Percentiles rank a stretch among this genome's conserved stretches.
These are phyloP conservation scores for Herpetomonas samuelpessoai DNA, from an alignment of 208 protist genomes.

Conservation along the genomic window DNA sequence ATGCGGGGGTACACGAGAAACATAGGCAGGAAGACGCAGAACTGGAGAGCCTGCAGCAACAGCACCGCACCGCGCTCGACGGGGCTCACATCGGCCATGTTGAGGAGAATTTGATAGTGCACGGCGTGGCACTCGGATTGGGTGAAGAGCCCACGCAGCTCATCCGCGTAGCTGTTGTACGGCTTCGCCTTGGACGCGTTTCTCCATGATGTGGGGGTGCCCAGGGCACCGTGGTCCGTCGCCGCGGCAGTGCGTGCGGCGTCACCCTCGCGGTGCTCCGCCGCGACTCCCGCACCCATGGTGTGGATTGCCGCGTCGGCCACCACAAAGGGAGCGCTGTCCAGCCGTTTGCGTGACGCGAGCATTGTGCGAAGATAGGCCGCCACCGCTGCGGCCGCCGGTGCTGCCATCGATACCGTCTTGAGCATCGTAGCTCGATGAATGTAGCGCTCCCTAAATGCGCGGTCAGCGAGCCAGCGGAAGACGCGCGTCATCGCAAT, in stretches of 20 bases:
- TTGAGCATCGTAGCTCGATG: slow-evolving; percentile 78
- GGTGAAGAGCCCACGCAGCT: slow-evolving; percentile 51
- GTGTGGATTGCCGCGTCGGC: not conserved
- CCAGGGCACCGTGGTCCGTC: no score
- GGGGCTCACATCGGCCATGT: slow-evolving; percentile 58
- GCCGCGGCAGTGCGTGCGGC: no score
- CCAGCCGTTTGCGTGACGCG: not conserved
- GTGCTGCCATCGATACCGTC: slow-evolving; percentile 42
- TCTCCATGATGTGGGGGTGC: no score
- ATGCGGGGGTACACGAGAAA: slow-evolving; percentile 66
- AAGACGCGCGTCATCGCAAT: slow-evolving; percentile 63
- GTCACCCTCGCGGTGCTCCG: not conserved
- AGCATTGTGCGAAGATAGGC: slow-evolving; percentile 50
- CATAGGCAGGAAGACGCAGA: slow-evolving; percentile 40
- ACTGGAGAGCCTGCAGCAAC: slow-evolving; percentile 44
- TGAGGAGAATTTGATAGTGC: slow-evolving; percentile 55
- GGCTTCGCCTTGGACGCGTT: not conserved
- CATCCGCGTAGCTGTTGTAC: slow-evolving; percentile 20
- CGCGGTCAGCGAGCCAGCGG: slow-evolving; percentile 66
- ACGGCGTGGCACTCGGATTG: slow-evolving; percentile 66
- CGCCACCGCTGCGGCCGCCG: slow-evolving; percentile 43
- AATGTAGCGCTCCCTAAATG: slow-evolving; percentile 70
- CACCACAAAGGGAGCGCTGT: not conserved
- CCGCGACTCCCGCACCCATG: not conserved
- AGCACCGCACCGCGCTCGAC: slow-evolving; percentile 50